Conservation (phyloP, 495 filamentous ascomycete genomes). For the Hypoxylon crocopeplum region DNA sequence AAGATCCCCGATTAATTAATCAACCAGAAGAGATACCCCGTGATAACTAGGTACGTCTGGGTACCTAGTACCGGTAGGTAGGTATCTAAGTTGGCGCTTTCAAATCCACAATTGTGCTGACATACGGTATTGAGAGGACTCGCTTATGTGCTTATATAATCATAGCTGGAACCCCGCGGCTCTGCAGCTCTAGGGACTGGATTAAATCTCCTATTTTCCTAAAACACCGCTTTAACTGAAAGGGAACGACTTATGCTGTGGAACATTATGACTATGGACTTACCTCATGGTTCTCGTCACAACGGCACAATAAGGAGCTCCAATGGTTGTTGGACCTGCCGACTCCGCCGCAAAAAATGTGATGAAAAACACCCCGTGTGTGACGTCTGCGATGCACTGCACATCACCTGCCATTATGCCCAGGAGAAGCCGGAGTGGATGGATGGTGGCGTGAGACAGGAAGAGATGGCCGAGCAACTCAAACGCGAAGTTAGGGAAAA, state of each 20-base stretch:
- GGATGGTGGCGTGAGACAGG: constrained; percentile 57
- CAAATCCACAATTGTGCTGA: too few relatives aligned
- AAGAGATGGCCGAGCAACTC: constrained; percentile 55
- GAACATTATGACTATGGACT: background rate
- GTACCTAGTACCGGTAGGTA: background rate
- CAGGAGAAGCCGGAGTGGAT: constrained; percentile 63
- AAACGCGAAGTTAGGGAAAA: constrained; percentile 59
- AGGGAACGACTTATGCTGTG: too few relatives aligned
- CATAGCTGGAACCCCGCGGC: too few relatives aligned
- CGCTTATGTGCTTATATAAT: too few relatives aligned
- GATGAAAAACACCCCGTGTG: constrained; percentile 58
- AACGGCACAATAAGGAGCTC: constrained; percentile 43
- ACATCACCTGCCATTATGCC: constrained; percentile 57
- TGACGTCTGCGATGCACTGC: constrained; percentile 50
- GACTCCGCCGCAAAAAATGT: constrained; percentile 63
- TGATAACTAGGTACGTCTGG: too few relatives aligned
- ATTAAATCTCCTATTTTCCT: too few relatives aligned
- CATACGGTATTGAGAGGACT: too few relatives aligned
- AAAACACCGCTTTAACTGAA: too few relatives aligned
- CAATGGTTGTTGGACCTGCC: constrained; percentile 65
- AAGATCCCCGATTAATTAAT: too few relatives aligned
- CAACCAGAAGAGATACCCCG: background rate
- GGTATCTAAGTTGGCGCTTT: background rate
- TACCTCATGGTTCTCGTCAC: constrained; percentile 13
- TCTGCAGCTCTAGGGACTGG: too few relatives aligned